A percentile compares a stretch with the other conserved stretches of the same genome.
Evolutionary conservation across 805 yeast genomes (phyloP).

Genomic region (Candida fluviatilis): DNA sequence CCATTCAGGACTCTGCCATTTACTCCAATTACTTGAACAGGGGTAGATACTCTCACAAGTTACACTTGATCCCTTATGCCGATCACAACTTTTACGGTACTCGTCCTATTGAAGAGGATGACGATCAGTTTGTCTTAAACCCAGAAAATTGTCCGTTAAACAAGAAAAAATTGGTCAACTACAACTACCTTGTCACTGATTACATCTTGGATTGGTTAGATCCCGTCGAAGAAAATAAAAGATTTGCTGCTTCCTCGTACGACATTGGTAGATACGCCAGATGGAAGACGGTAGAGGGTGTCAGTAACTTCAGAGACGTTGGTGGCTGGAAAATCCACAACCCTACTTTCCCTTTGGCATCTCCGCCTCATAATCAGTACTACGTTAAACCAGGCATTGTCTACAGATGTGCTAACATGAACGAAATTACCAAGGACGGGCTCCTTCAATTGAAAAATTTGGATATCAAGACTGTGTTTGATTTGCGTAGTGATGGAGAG

Average conservation of each 20-base stretch:
- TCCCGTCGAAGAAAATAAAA: constrained; percentile 44
- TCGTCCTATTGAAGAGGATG: constrained; percentile 29
- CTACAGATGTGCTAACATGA: constrained; percentile 63
- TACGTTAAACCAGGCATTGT: constrained; percentile 51
- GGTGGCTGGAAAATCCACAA: constrained; percentile 63
- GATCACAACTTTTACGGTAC: constrained; percentile 78
- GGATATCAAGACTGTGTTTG: constrained; percentile 56
- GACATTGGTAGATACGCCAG: constrained; percentile 43
- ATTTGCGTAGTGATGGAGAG: constrained; percentile 63
- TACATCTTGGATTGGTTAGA: constrained; percentile 45
- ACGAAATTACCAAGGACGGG: constrained; percentile 51
- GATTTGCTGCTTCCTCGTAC: constrained; percentile 43
- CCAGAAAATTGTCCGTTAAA: constrained; percentile 42
- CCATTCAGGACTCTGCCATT: constrained; percentile 54
- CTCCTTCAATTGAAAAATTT: constrained; percentile 33
- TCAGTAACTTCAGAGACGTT: constrained; percentile 70
- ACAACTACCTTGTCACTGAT: constrained; percentile 50
- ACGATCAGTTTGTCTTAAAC: constrained; percentile 28
- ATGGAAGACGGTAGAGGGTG: constrained; percentile 64
- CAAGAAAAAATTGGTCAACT: constrained; percentile 48
- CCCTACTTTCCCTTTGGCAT: constrained; percentile 20
- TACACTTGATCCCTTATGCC: constrained; percentile 60
- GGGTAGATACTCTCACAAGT: constrained; percentile 45
- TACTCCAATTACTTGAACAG: constrained; percentile 56
- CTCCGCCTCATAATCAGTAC: constrained; percentile 14